These are phyloP conservation scores for Russula ochroleuca DNA, from an alignment of 768 basidiomycete species.

Conservation along the genomic window DNA sequence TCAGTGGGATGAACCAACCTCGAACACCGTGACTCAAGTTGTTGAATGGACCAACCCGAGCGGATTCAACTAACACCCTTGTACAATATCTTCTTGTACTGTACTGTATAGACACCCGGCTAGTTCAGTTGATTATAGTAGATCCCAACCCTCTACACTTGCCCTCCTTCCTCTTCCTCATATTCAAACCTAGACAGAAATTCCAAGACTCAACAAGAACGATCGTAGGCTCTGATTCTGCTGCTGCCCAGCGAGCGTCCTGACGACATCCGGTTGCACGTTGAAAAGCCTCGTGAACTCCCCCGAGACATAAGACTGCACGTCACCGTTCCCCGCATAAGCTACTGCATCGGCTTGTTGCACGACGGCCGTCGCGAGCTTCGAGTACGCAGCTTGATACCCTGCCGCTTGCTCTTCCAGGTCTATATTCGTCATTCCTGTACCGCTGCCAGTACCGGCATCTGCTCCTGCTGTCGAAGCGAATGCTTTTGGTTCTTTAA, in stretches of 20 bases:
- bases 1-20: too few species aligned
- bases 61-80: too few species aligned
- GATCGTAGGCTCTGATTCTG: constrained; percentile 27
- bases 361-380: constrained; percentile 76
- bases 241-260: constrained; percentile 29
- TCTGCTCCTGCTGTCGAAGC: constrained; percentile 43
- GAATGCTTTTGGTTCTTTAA: constrained; percentile 73
- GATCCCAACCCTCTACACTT: background rate
- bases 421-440: constrained; percentile 72
- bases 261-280: constrained; percentile 24
- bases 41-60: too few species aligned
- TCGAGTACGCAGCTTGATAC: constrained; percentile 92
- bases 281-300: constrained; percentile 32
- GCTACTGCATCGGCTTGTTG: constrained; percentile 55
- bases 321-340: constrained; percentile 54
- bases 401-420: constrained; percentile 86
- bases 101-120: too few species aligned
- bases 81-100: too few species aligned
- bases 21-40: too few species aligned
- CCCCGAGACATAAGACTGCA: constrained; percentile 50
- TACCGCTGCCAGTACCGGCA: constrained; percentile 49
- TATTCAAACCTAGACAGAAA: constrained; percentile 31
- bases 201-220: constrained; percentile 36
- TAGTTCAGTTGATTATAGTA: too few species aligned
- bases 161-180: background rate